Evolutionary conservation across 2,329 filamentous ascomycete genomes (phyloP), one percentile per base, ranked within the genome.

Genomic region (Coccinonectria pachysandricola): DNA sequence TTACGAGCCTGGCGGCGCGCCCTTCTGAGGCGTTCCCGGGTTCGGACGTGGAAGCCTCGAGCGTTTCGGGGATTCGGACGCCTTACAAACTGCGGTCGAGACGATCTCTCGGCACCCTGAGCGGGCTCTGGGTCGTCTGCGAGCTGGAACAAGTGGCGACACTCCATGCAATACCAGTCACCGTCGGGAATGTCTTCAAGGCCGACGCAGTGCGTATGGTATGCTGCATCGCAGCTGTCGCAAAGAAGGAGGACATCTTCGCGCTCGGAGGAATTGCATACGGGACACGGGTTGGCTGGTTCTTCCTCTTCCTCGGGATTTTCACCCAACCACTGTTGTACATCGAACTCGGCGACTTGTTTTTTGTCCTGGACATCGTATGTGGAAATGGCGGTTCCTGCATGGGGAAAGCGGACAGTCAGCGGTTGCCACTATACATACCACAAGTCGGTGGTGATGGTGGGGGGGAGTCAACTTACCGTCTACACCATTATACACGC

Each of bases 151-250:
- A 68, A 50, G 35, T 71, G 66, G 35, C 64, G 54, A 56, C 91
- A 98, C 44, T 81, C 75, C 55, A 91, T 77, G 60, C 91, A 98
- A 53, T 88, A 94, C 87, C 88, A 98, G 39, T 77, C 65, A 15
- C 81, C 82, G 15, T 68, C 59, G 12, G 87, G 86, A 30, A 93
- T 73, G 27, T 66, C 60, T 34, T 87, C 78, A 25, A 94, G 68
- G 17, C 83, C 87, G 35, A 93, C 74, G 54, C 91, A 98, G 54
- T 92, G 83, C 24, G 86, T 86, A 54, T 98, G 91, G 46, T 88
- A 94, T 21, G 82, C 73, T 17, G 79, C 77, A 62, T 93, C 80
- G 61, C 91, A 98, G 47, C 76, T 79, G 53, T 95, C 86, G 59
- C 91, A 98, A 34, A 93, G 73, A 40, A 96, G 75, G 27, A 94